Base-by-base conservation (phyloP, 2,329 filamentous ascomycete species). In the Penicillium sclerotigenum region DNA sequence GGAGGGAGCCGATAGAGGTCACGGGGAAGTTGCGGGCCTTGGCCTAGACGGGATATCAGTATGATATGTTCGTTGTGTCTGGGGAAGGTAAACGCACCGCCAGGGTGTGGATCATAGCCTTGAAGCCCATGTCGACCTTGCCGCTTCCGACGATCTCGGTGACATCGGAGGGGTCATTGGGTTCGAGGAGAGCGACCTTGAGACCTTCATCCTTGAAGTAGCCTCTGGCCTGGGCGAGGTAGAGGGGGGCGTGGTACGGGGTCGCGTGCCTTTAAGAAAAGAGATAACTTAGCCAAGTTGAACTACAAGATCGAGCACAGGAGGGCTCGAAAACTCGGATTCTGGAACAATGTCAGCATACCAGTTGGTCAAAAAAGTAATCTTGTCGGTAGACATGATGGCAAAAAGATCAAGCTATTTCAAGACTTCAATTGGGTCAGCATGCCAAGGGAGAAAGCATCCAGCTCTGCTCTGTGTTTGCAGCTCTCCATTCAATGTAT, bases 291-390 rank as follows among this genome's bases (percentile, higher is more conserved):
- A 75, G 67, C 62, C 61, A 43, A 45, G 16, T 51, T 55, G 52
- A 54, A 51, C 37, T 47, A 40, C 37, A 48, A 52, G 14, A 45
- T 13, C 9, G 20, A 42, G 34, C 11, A 22, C 22, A 11, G 2
- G 13, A 28, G 16, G 3, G 40, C 49, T 31, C 4, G 1, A 2
- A 5, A 33, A 14, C 16, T 29, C 40, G 4, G 7, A 18, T 31
- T 45, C 53, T 55, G 14, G 41, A 37, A 48, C 38, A 62, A 41
- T 59, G 41, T 57, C 66, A 59, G 69, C 77, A 71, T 83, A 90
- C 88, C 88, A 91, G 81, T 91, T 91, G 77, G 87, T 89, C 73
- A 91, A 80, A 78, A 91, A 91, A 51, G 88, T 91, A 70, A 91
- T 90, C 85, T 91, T 91, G 73, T 91, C 88, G 75, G 87, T 90